Base-by-base conservation (phyloP, 495 filamentous ascomycete genomes). In the Penicillium arizonense region DNA sequence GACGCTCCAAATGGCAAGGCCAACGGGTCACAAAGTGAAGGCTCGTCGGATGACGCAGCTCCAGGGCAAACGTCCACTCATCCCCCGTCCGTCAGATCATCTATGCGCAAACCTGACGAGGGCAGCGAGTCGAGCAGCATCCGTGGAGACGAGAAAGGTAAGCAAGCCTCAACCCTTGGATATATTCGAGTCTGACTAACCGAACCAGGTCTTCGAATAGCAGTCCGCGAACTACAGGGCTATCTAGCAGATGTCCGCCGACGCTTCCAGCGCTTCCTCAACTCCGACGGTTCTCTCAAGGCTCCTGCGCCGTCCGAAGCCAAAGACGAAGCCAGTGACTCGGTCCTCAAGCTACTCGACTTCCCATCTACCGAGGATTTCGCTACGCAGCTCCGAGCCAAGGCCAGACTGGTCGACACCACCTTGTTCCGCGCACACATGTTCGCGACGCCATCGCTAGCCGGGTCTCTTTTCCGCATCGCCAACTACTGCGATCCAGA, bases 401-500 rank as follows among this genome's bases (percentile, higher is more conserved):
- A 87, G 2, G 96, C 91, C 21, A 85, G 78, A 36, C 69, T 96
- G 2, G 87, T 99, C 16, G 94, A 99, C 63, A 97, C 94, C 1
- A 91, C 91, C 3, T 78, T 97, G 1, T 99, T 99, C 73, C 82
- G 93, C 21, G 86, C 89, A 2, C 91, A 94, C 63, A 97, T 97
- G 89, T 90, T 89, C 55, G 88, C 86, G 5, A 86, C 83, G 10
- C 94, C 94, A 5, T 82, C 87, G 2, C 77, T 97, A 1, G 91
- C 90, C 26, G 90, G 88, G 1, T 88, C 91, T 3, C 82, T 99
- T 1, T 96, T 99, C 71, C 90, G 95, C 12, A 90, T 97, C 44
- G 86, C 90, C 65, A 99, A 99, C 65, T 97, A 96, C 68, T 97
- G 94, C 59, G 93, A 97, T 57, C 93, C 94, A 0, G 87, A 89